Conservation (phyloP, 371 early-diverging fungal genomes). For the Cokeromyces recurvatus region DNA sequence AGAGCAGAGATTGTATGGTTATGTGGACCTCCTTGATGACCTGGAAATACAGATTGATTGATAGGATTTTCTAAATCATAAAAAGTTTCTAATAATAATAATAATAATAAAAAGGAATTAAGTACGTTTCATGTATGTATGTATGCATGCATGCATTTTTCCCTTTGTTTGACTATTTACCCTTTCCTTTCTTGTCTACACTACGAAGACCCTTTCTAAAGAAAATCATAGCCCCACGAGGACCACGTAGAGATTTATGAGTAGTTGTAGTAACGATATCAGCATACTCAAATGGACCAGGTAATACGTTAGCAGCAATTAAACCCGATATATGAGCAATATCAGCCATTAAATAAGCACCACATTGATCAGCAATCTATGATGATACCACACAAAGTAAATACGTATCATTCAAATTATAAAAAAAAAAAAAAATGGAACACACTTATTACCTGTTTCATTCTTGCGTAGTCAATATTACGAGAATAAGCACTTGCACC, state of each 20-base stretch:
- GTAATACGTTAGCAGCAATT: conserved; percentile 85
- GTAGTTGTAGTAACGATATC: conserved; percentile 99
- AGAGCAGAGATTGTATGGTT: conserved; percentile 99
- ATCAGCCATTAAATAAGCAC: conserved; percentile 96
- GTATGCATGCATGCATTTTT: not conserved
- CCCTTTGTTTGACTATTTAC: conserved; percentile 32
- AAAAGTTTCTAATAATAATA: conserved; percentile 45
- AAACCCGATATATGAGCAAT: conserved; percentile 98
- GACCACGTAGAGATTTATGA: conserved; percentile 99
- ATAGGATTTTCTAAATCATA: conserved; percentile 93
- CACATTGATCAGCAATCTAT: conserved; percentile 80
- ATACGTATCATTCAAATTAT: not conserved
- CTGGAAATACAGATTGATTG: conserved; percentile 98
- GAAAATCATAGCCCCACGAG: conserved; percentile 98
- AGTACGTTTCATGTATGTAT: not conserved
- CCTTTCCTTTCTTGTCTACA: conserved; percentile 81
- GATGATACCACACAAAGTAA: not conserved
- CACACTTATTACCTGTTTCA: conserved; percentile 61
- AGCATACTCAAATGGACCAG: conserved; percentile 91
- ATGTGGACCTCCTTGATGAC: conserved; percentile 99
- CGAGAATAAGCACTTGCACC: conserved; percentile 97
- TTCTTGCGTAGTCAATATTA: conserved; percentile 93
- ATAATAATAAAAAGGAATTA: not conserved
- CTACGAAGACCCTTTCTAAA: conserved; percentile 88
- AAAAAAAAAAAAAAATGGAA: conserved; percentile 5